Evolutionary conservation across 2,329 filamentous ascomycete species (phyloP).

Genomic region (Aspergillus fumigatiaffinis): DNA sequence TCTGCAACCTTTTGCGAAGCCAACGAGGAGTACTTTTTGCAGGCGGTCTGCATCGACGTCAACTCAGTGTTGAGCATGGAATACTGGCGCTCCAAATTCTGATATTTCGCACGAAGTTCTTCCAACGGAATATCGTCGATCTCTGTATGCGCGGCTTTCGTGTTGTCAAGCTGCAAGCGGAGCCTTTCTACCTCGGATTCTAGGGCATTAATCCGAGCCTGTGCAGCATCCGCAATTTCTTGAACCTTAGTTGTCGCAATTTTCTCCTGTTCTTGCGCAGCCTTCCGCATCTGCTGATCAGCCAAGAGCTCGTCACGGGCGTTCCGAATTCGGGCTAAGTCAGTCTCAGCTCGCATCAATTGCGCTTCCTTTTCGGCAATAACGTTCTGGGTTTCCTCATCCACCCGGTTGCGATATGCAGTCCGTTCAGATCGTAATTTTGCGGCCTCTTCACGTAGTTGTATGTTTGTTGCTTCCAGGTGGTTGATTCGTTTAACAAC

Average conservation of each 20-base stretch:
- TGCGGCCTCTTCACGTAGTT: constrained; percentile 78
- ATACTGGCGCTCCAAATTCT: constrained; percentile 74
- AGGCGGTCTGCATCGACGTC: constrained; percentile 83
- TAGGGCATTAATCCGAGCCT: constrained; percentile 73
- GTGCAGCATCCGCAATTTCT: constrained; percentile 73
- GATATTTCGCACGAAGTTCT: constrained; percentile 69
- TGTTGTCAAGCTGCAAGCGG: constrained; percentile 51
- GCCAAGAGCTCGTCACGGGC: constrained; percentile 80
- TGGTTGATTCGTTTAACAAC: constrained; percentile 89
- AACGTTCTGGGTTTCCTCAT: constrained; percentile 70
- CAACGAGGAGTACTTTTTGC: constrained; percentile 80
- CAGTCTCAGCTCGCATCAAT: constrained; percentile 73
- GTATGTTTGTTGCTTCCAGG: constrained; percentile 81
- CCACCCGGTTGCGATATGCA: constrained; percentile 72
- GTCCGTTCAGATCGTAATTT: constrained; percentile 82
- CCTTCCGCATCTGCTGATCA: constrained; percentile 75
- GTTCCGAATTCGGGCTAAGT: constrained; percentile 79
- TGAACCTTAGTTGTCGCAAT: constrained; percentile 68
- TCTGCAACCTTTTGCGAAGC: constrained; percentile 86
- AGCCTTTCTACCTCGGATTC: constrained; percentile 79
- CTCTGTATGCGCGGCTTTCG: constrained; percentile 37
- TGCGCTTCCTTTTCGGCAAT: constrained; percentile 78
- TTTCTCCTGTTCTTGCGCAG: constrained; percentile 71
- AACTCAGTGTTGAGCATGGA: constrained; percentile 81
- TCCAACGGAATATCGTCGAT: constrained; percentile 62